phyloP scores from a whole-genome alignment of 352 stramenopile genomes.

The Globisporangium alternatum region DNA sequence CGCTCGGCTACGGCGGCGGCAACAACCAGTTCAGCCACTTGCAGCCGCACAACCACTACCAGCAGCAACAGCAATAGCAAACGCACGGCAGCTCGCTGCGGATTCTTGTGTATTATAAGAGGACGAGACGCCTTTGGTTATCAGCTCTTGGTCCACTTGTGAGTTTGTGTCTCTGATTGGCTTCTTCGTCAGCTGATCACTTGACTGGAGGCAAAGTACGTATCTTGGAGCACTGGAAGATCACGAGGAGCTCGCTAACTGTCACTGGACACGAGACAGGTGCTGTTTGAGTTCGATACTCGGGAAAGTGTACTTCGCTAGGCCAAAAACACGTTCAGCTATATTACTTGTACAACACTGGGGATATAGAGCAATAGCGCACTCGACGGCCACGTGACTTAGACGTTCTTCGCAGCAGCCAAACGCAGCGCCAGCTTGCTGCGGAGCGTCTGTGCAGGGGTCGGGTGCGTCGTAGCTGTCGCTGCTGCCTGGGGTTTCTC shows the following conservation, averaged over 20 bases:
- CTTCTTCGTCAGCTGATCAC: no score
- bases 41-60: slow-evolving; percentile 31
- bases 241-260: no score
- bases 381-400: background rate
- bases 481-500: slow-evolving; percentile 16
- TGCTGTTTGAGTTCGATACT: no score
- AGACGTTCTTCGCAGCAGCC: slow-evolving; percentile 36
- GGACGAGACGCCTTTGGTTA: no score
- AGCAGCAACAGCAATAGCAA: background rate
- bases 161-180: no score
- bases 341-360: slow-evolving; percentile 2
- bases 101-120: background rate
- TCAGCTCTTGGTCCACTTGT: no score
- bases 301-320: background rate
- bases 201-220: no score
- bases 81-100: background rate
- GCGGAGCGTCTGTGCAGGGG: slow-evolving; percentile 29
- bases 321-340: background rate
- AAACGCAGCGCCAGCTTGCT: slow-evolving; percentile 44
- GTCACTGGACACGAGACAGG: no score
- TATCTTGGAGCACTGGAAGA: no score
- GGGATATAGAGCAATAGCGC: background rate
- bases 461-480: slow-evolving; percentile 12
- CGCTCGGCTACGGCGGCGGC: background rate
- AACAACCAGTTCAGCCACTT: slow-evolving; percentile 29